Evolutionary conservation across 306 rosid species (phyloP).

Genomic region (Oemleria cerasiformis): DNA sequence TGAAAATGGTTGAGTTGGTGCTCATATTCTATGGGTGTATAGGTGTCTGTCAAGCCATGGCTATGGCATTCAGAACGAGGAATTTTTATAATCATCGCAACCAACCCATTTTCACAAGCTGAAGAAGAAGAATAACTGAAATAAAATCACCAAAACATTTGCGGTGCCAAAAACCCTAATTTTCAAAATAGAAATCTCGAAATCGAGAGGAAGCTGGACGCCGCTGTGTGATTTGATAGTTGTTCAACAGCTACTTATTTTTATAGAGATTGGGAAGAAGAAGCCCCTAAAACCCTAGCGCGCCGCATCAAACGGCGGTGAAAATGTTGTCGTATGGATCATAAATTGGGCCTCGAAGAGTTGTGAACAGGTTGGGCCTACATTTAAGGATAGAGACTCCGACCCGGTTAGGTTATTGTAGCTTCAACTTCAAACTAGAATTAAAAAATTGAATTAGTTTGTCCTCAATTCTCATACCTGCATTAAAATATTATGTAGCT

Average conservation of each 20-base stretch:
- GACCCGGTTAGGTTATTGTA: neutral
- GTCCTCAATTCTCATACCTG: neutral
- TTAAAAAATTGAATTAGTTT: neutral
- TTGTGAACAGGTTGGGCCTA: neutral
- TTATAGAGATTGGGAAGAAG: neutral
- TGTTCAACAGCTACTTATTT: neutral
- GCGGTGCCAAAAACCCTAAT: neutral
- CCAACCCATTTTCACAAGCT: conserved; percentile 19
- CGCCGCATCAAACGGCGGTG: neutral
- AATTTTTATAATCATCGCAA: conserved; percentile 94
- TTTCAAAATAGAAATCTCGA: neutral
- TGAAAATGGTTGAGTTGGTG: conserved; percentile 20
- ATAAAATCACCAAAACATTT: neutral
- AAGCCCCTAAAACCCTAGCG: neutral
- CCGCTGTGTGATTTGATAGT: neutral
- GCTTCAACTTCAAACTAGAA: neutral
- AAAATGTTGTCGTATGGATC: neutral
- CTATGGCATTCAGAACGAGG: conserved; percentile 94
- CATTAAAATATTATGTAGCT: neutral
- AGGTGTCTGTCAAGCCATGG: conserved; percentile 93
- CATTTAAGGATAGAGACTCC: neutral
- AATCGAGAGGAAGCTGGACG: neutral
- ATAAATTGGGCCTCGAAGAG: neutral
- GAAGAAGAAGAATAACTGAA: too few relatives aligned
- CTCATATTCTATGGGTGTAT: conserved; percentile 99